Base-by-base conservation (phyloP, 2,329 filamentous ascomycete genomes). In the Aspergillus fumigatus region DNA sequence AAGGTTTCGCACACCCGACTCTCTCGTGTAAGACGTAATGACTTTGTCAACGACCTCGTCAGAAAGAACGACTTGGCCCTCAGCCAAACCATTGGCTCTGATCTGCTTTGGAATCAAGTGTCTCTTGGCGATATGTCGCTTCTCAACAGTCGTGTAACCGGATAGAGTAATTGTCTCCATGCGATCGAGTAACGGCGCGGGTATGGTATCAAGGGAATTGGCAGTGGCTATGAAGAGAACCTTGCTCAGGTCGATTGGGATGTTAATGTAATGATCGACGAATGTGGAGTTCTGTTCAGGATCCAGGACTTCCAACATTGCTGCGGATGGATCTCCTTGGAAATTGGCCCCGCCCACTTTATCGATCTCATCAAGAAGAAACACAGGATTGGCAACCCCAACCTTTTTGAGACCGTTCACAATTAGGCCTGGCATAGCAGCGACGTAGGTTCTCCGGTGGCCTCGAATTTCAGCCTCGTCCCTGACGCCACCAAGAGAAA, bases 71-170 rank as follows among this genome's bases (percentile, higher is more conserved):
- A 99, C 84, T 66, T 96, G 88, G 49, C 87, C 86, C 26, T 87
- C 80, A 50, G 81, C 80, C 52, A 99, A 84, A 26, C 94, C 94
- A 69, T 99, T 99, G 54, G 90, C 88, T 51, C 86, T 87, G 67
- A 97, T 88, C 73, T 99, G 94, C 78, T 97, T 99, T 11, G 94
- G 94, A 21, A 99, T 87, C n/a, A 99, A 81, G 74, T 99, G 94
- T 65, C 89, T 88, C 65, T 87, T 86, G 17, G 94, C 93, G 70
- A 99, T 99, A 72, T 97, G 91, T 56, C 91, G 85, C 79, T 99
- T 99, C 79, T 99, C 94, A 19, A 97, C 82, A 5, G 92, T 97
- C 0, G 94, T 99, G 78, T 99, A 99, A 63, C 94, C 94, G 1
- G 92, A 90, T 23, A 99, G 84, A 62, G 89, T 84, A 54, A 99